A percentile compares a stretch with the other conserved stretches of the same genome.
phyloP scores from a whole-genome alignment of 495 filamentous ascomycete species.

The Opeltia flavorubescens region DNA sequence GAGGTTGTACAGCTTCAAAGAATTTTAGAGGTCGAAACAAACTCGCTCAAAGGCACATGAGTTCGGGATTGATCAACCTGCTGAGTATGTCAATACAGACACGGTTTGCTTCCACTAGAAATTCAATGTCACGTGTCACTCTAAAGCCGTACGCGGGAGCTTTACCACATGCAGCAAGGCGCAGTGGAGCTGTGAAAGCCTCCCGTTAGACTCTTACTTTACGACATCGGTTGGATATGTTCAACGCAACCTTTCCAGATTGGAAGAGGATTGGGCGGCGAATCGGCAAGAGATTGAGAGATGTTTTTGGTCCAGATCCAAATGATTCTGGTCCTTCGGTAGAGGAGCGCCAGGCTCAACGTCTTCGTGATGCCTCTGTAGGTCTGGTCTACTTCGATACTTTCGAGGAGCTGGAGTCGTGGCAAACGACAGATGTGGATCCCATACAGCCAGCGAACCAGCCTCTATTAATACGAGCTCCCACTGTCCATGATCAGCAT shows the following conservation, averaged over 20 bases:
- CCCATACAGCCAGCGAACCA: constrained; percentile 26
- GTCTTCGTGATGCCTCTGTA: constrained; percentile 10
- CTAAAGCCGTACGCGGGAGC: too few relatives aligned
- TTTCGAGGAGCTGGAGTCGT: constrained; percentile 22
- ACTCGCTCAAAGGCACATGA: too few relatives aligned
- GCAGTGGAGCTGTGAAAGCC: too few relatives aligned
- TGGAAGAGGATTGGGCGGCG: constrained; percentile 5
- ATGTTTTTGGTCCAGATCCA: constrained; percentile 1
- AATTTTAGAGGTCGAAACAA: too few relatives aligned
- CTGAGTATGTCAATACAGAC: too few relatives aligned
- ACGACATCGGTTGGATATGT: neutral
- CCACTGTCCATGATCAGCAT: neutral
- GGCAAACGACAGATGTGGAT: constrained; percentile 22
- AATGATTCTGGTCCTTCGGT: neutral
- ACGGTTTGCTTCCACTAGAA: too few relatives aligned
- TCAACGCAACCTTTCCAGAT: constrained; percentile 1
- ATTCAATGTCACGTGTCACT: too few relatives aligned
- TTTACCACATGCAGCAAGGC: too few relatives aligned
- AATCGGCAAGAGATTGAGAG: constrained; percentile 1
- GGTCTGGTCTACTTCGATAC: constrained; percentile 23
- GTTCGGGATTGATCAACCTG: too few relatives aligned
- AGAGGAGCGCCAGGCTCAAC: constrained; percentile 3
- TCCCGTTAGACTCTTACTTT: neutral
- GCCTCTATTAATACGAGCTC: constrained; percentile 19
- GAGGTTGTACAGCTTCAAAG: too few relatives aligned